Percentiles rank a stretch among this genome's conserved stretches.
Evolutionary conservation across 148 eudicot species (phyloP).

Genomic region (Vaccinium corymbosum): DNA sequence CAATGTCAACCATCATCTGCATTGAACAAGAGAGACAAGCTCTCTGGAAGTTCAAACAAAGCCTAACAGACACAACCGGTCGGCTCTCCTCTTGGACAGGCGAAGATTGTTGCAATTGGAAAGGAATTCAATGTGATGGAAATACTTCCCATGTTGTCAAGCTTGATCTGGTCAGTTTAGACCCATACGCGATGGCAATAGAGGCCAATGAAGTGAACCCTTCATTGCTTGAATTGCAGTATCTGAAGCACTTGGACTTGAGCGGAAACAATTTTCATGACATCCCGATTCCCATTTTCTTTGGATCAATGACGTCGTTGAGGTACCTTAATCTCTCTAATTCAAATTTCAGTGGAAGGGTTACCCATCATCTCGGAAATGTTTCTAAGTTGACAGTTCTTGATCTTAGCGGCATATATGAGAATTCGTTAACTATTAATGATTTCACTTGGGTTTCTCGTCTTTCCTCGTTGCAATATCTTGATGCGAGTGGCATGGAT

Average conservation of each 20-base stretch:
- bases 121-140: constrained; percentile 6
- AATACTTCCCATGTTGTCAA: not conserved
- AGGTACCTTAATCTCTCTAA: constrained; percentile 8
- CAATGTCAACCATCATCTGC: too few species aligned
- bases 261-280: not conserved
- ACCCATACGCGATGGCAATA: not conserved
- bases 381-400: constrained; percentile 2
- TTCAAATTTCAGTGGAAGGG: not conserved
- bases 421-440: not conserved
- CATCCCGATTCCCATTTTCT: not conserved
- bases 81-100: constrained; percentile 20
- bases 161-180: constrained; percentile 3
- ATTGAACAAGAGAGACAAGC: too few species aligned
- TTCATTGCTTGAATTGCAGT: constrained; percentile 9
- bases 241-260: constrained; percentile 7
- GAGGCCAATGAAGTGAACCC: constrained; percentile 1
- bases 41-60: not conserved
- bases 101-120: constrained; percentile 14
- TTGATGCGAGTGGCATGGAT: not conserved
- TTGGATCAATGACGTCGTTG: constrained; percentile 10
- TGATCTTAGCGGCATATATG: not conserved
- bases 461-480: not conserved
- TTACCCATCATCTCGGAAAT: not conserved
- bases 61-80: not conserved
- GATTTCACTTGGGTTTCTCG: not conserved